Percentiles rank a stretch among this genome's conserved stretches.
phyloP scores from a whole-genome alignment of 768 basidiomycete species.

The Kwoniella pini region DNA sequence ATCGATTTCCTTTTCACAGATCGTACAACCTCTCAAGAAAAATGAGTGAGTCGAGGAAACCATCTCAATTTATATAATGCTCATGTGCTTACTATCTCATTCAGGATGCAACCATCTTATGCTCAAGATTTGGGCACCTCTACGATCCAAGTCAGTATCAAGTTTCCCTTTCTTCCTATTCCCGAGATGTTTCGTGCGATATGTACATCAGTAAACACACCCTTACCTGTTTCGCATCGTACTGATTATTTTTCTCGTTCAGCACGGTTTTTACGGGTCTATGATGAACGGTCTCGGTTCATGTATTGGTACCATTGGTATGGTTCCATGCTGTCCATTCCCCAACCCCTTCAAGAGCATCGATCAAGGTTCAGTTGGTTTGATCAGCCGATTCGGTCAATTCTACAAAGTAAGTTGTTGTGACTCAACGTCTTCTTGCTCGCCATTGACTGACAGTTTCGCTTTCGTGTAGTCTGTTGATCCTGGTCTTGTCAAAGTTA shows the following conservation, averaged over 20 bases:
- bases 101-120: slow-evolving; percentile 72
- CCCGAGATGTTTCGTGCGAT: neutral
- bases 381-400: slow-evolving; percentile 89
- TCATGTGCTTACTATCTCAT: neutral
- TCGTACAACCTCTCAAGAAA: slow-evolving; percentile 46
- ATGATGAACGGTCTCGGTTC: slow-evolving; percentile 71
- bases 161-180: too few relatives aligned
- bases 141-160: slow-evolving; percentile 59
- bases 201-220: too few relatives aligned
- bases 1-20: slow-evolving; percentile 13
- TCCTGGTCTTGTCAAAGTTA: slow-evolving; percentile 86
- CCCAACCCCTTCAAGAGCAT: slow-evolving; percentile 62
- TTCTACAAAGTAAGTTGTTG: slow-evolving; percentile 68
- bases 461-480: slow-evolving; percentile 65
- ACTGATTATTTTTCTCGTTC: neutral
- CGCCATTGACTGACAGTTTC: neutral
- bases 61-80: too few relatives aligned
- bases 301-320: slow-evolving; percentile 68
- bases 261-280: slow-evolving; percentile 83
- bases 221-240: too few relatives aligned
- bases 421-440: neutral
- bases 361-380: slow-evolving; percentile 52
- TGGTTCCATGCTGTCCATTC: slow-evolving; percentile 74
- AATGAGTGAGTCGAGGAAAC: slow-evolving; percentile 34
- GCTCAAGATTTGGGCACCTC: slow-evolving; percentile 79